Conservation (phyloP, 495 filamentous ascomycete genomes). For the Oidiodendron maius region DNA sequence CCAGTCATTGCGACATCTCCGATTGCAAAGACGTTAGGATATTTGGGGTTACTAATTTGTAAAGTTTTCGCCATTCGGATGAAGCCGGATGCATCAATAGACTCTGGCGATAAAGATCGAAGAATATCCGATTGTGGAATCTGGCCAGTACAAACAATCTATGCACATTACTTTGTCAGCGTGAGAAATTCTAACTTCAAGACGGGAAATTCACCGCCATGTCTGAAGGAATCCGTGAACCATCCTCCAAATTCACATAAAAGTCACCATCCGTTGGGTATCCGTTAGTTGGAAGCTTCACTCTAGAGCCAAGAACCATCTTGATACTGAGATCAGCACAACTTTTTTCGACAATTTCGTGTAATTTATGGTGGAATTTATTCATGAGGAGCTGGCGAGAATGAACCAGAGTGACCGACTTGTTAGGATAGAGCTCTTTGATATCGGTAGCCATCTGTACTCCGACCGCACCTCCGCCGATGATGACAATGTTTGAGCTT, state of each 20-base stretch:
- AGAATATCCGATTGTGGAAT: background rate
- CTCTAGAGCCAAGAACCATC: too few species aligned
- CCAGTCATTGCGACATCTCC: slow-evolving; percentile 58
- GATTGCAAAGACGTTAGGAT: slow-evolving; percentile 41
- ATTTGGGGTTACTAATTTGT: slow-evolving; percentile 38
- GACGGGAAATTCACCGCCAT: too few species aligned
- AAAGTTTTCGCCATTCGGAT: slow-evolving; percentile 50
- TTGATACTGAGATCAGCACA: too few species aligned
- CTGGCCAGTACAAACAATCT: background rate
- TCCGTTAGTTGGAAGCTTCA: too few species aligned
- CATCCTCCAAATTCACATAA: too few species aligned
- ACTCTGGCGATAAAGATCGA: slow-evolving; percentile 31
- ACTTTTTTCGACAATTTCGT: too few species aligned
- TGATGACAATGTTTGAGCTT: slow-evolving; percentile 49
- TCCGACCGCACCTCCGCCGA: slow-evolving; percentile 57
- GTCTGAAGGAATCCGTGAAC: too few species aligned
- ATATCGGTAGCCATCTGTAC: slow-evolving; percentile 56
- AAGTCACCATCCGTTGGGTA: too few species aligned
- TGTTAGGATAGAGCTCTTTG: slow-evolving; percentile 51
- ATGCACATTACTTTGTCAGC: too few species aligned
- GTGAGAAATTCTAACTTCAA: too few species aligned
- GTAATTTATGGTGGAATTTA: slow-evolving; percentile 42
- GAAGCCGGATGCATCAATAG: slow-evolving; percentile 42
- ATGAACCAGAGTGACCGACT: slow-evolving; percentile 52
- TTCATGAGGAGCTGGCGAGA: slow-evolving; percentile 47